Evolutionary conservation across 2,329 filamentous ascomycete genomes (phyloP), one percentile per base, ranked within the genome.

Genomic region (Phialocephala sp.): DNA sequence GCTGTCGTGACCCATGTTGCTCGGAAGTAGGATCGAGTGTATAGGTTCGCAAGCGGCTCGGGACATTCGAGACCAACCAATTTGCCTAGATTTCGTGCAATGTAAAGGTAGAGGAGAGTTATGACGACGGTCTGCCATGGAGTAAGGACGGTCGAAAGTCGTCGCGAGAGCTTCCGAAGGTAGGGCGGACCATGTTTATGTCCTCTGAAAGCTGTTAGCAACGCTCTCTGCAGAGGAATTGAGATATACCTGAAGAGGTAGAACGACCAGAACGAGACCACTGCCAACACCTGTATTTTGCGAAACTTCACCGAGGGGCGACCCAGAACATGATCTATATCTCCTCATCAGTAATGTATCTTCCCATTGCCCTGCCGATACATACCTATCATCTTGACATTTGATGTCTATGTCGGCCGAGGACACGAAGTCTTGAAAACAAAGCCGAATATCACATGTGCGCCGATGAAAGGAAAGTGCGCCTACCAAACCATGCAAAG

Each of bases 1-100:
- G 93, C 95, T 0, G 95, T 99, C 61, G 95, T 89, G 18, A 98
- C 87, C 95, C 95, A 99, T 76, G 95, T 99, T 63, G 95, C 95
- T 58, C 95, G 90, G 78, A 97, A 99, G 80, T 96, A 99, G 35
- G 91, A 89, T 60, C 92, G 85, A 62, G 92, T 93, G 80, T 99
- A 99, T 77, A 98, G 90, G 75, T 97, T 97, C 36, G 94, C 91
- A 75, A 99, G 85, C 22, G 95, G 95, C 74, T 99, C 95, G 4
- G 95, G 94, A 71, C 91, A 94, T 72, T 97, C 93, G 60, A 99
- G 87, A 3, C 93, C 92, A 65, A 97, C 86, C 5, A 99, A 87
- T 70, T 96, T 96, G 76, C 92, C 94, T 73, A 99, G 96, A 80
- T 99, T 98, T 65, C 94, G 91, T 37, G 91, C 89, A 39, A 94